A percentile compares a stretch with the other conserved stretches of the same genome.
Conservation (phyloP, 129 eudicot species). For the Tagetes erecta region DNA sequence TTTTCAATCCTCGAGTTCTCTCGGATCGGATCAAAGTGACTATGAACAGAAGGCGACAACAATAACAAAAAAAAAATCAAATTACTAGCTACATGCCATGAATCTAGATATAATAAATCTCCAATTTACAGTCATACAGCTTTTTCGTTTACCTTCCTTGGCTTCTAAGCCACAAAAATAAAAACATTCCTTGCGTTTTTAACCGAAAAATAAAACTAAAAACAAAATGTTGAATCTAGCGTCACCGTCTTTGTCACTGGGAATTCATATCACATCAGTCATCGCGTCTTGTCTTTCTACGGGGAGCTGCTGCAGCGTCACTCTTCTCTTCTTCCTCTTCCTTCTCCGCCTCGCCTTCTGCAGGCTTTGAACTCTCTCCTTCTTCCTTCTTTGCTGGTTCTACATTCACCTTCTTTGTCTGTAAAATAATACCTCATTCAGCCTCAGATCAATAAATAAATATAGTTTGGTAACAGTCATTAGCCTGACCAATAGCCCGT, state of each 20-base stretch:
- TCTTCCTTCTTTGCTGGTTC: constrained; percentile 39
- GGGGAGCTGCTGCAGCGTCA: constrained; percentile 48
- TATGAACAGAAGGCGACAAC: too few species aligned
- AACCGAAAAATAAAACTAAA: constrained; percentile 16
- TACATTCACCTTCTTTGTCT: constrained; percentile 34
- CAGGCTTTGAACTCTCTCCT: constrained; percentile 43
- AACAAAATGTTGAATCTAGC: constrained; percentile 18
- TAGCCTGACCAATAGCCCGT: too few species aligned
- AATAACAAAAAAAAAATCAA: background rate
- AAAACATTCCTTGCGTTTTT: constrained; percentile 11
- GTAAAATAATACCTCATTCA: background rate
- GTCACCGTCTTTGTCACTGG: background rate
- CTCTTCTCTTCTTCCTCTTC: constrained; percentile 47
- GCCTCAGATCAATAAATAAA: background rate
- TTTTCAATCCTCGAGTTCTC: too few species aligned
- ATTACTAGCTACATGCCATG: background rate
- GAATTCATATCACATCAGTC: constrained; percentile 22
- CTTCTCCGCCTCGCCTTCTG: constrained; percentile 39
- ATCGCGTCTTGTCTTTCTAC: constrained; percentile 62
- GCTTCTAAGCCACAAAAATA: constrained; percentile 28
- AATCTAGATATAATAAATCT: constrained; percentile 17
- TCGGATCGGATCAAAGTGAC: too few species aligned
- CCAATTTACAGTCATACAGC: constrained; percentile 45
- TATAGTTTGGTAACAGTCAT: background rate
- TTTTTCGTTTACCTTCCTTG: background rate